These are phyloP conservation scores for Shiraia sp. DNA, from an alignment of 2,329 filamentous ascomycete genomes.

Conservation along the genomic window DNA sequence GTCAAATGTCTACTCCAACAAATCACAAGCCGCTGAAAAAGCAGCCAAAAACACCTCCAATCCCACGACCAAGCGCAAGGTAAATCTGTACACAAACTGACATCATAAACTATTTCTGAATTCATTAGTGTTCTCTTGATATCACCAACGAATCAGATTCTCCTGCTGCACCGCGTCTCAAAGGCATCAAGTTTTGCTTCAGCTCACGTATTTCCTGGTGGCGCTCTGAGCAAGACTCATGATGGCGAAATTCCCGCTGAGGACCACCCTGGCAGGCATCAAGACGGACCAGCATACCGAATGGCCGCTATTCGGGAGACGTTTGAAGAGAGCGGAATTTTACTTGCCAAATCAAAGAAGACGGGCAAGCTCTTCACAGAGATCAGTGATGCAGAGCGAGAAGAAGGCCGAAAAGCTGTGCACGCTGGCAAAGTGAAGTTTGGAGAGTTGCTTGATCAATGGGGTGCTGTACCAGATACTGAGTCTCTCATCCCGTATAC, in stretches of 20 bases:
- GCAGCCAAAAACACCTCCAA: constrained; percentile 41
- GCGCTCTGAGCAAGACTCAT: constrained; percentile 76
- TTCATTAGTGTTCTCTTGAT: constrained; percentile 73
- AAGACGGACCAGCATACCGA: constrained; percentile 75
- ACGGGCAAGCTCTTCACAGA: constrained; percentile 61
- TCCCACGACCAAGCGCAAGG: constrained; percentile 69
- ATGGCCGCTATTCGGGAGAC: constrained; percentile 85
- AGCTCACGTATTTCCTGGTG: constrained; percentile 94
- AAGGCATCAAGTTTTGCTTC: constrained; percentile 84
- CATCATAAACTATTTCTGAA: neutral
- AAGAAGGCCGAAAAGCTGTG: constrained; percentile 68
- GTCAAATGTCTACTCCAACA: constrained; percentile 39
- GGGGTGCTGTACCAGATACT: constrained; percentile 66
- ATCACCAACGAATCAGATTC: constrained; percentile 82
- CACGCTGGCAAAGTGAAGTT: constrained; percentile 71
- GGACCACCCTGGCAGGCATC: constrained; percentile 62
- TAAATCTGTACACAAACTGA: constrained; percentile 28
- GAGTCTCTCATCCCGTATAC: constrained; percentile 80
- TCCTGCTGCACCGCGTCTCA: constrained; percentile 83
- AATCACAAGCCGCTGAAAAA: constrained; percentile 37
- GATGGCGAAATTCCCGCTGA: constrained; percentile 65
- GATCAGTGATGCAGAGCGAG: constrained; percentile 62
- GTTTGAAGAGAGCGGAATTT: constrained; percentile 91
- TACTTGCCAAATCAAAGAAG: constrained; percentile 65
- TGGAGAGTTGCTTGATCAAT: constrained; percentile 62